Percentiles rank a stretch among this genome's conserved stretches.
phyloP scores from a whole-genome alignment of 208 protist species.

The Wallacemonas sp. region DNA sequence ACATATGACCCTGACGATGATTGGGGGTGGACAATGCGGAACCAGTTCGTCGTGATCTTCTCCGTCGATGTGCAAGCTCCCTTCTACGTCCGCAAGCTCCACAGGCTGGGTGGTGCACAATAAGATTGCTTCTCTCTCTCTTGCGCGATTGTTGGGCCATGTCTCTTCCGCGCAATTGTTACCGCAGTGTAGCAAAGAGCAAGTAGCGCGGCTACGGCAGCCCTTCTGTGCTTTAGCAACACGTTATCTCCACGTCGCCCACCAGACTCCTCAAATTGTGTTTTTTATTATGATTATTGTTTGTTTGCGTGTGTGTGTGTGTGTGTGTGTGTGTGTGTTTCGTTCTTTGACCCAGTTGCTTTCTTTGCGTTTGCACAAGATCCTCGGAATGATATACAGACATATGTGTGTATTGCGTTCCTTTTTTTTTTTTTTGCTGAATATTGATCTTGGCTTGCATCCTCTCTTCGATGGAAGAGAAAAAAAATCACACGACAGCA shows the following conservation, averaged over 20 bases:
- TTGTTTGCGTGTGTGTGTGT: neutral
- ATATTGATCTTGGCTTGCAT: too few relatives aligned
- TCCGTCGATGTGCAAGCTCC: slow-evolving; percentile 58
- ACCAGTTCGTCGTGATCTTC: slow-evolving; percentile 71
- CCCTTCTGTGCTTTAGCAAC: too few relatives aligned
- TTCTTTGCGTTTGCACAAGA: neutral
- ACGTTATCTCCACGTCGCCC: too few relatives aligned
- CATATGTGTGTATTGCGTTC: too few relatives aligned
- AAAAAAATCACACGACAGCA: too few relatives aligned
- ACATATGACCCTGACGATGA: slow-evolving; percentile 52
- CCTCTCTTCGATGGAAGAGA: too few relatives aligned
- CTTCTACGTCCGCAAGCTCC: slow-evolving; percentile 66
- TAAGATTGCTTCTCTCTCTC: neutral
- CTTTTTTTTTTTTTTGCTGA: too few relatives aligned
- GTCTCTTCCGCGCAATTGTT: too few relatives aligned
- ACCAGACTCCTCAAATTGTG: too few relatives aligned
- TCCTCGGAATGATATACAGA: neutral
- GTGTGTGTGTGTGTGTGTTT: slow-evolving; percentile 2
- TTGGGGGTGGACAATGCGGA: slow-evolving; percentile 80
- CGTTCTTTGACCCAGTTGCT: slow-evolving; percentile 7
- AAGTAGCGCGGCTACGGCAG: too few relatives aligned
- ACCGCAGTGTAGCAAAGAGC: too few relatives aligned
- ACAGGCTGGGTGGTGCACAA: slow-evolving; percentile 22
- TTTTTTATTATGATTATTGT: slow-evolving; percentile 7
- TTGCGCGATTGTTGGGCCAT: too few relatives aligned